phyloP scores from a whole-genome alignment of 805 yeast species.

The Isabelozyma pseudorhagii region DNA sequence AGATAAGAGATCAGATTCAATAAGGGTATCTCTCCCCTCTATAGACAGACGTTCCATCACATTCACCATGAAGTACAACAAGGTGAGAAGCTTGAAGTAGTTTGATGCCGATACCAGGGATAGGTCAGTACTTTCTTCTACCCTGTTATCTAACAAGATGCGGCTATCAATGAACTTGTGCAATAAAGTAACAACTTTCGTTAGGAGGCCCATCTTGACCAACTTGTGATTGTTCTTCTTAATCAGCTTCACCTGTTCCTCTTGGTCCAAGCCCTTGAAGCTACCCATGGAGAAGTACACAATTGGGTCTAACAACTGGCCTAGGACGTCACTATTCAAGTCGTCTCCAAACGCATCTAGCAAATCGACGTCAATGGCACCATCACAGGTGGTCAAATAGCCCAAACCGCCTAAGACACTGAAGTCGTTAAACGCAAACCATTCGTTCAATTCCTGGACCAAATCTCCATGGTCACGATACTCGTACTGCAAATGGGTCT shows the following conservation, averaged over 20 bases:
- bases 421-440: conserved; percentile 37
- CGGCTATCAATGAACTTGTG: conserved; percentile 1
- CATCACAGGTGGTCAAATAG: conserved; percentile 2
- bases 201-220: conserved; percentile 2
- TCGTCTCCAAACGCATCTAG: not conserved
- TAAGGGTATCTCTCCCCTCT: conserved; percentile 17
- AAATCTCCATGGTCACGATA: conserved; percentile 25
- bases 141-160: not conserved
- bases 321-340: not conserved
- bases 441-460: conserved; percentile 30
- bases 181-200: conserved; percentile 4
- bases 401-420: conserved; percentile 16
- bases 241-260: conserved; percentile 10
- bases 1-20: conserved; percentile 37
- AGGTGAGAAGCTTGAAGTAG: conserved; percentile 28
- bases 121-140: not conserved
- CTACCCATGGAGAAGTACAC: conserved; percentile 26
- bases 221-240: conserved; percentile 7
- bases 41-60: conserved; percentile 2
- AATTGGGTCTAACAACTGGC: not conserved
- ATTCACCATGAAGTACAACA: conserved; percentile 32
- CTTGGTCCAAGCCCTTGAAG: conserved; percentile 9
- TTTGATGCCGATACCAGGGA: conserved; percentile 3
- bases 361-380: not conserved
- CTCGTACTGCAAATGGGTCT: conserved; percentile 27